These are phyloP conservation scores for Rhododendron vialii DNA, from an alignment of 148 eudicot species.

Conservation along the genomic window DNA sequence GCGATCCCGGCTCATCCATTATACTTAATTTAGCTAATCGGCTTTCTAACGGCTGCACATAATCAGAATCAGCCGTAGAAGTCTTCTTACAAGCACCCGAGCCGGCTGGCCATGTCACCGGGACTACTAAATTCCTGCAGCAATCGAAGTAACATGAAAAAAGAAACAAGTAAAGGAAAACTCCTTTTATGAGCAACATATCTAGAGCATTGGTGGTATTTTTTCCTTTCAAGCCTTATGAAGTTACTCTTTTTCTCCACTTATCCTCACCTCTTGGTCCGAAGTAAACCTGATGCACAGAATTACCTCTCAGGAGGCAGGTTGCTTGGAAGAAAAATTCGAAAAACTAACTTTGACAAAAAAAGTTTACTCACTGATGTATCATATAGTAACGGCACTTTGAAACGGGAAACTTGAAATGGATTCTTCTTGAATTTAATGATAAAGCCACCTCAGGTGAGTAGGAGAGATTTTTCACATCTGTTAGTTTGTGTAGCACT, in stretches of 20 bases:
- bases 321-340: too few species aligned
- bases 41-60: not conserved
- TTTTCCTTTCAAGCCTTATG: not conserved
- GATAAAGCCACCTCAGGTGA: too few species aligned
- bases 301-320: not conserved
- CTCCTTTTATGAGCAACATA: not conserved
- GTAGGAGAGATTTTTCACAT: too few species aligned
- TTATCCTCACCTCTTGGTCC: not conserved
- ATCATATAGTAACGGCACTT: too few species aligned
- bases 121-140: not conserved
- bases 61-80: not conserved
- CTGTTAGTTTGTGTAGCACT: too few species aligned
- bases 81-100: not conserved
- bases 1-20: not conserved
- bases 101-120: not conserved
- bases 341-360: not conserved
- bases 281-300: not conserved
- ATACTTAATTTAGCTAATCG: not conserved
- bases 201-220: not conserved
- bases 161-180: not conserved
- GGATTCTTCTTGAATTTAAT: too few species aligned
- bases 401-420: too few species aligned
- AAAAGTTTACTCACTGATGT: too few species aligned
- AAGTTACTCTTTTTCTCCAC: not conserved
- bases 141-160: not conserved